Evolutionary conservation across 306 rosid species (phyloP), one percentile per base, ranked within the genome.

Genomic region (Astragalus glycyphyllos): DNA sequence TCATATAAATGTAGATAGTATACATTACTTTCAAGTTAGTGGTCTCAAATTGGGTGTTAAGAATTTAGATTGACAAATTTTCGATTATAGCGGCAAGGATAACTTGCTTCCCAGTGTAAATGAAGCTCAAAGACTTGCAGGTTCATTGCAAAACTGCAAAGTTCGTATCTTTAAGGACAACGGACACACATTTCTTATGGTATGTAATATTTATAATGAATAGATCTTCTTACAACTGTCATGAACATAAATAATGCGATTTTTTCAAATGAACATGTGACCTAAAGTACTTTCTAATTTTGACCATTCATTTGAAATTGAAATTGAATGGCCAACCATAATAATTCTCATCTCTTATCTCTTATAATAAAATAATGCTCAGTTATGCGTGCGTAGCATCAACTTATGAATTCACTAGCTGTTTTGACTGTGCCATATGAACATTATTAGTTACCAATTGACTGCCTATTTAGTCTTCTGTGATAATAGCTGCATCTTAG

Each of bases 181-280:
- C 53, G 97, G 99, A 32, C 99, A 94, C 83, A 89, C 99, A 83
- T 84, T 94, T 71, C 92, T 94, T 68, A 84, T 94, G 91, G 99
- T 91, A 84, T 11, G 90, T 83, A 70, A 97, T 91, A 84, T 11
- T 89, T 83, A 70, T 46, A 48, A 53, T 80, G 68, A 55, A 51
- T 50, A n/a, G 53, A 8, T 57, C 42, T 37, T 11, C 44, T 47
- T 35, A 44, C 61, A 54, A 20, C 46, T 65, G 37, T 69, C 66
- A 17, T 64, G 55, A 20, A 10, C 71, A 32, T 37, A 20, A 49
- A 45, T 57, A 15, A 26, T 55, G 41, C 5, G 10, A 37, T 6
- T 53, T 51, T 54, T 51, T 61, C 29, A 20, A 37, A 64, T 23
- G 17, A 20, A 38, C 68, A 38, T 8, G 12, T 1, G 11, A 26